Conservation (phyloP, 2,329 filamentous ascomycete species). For the Domatiomyces globalis region DNA sequence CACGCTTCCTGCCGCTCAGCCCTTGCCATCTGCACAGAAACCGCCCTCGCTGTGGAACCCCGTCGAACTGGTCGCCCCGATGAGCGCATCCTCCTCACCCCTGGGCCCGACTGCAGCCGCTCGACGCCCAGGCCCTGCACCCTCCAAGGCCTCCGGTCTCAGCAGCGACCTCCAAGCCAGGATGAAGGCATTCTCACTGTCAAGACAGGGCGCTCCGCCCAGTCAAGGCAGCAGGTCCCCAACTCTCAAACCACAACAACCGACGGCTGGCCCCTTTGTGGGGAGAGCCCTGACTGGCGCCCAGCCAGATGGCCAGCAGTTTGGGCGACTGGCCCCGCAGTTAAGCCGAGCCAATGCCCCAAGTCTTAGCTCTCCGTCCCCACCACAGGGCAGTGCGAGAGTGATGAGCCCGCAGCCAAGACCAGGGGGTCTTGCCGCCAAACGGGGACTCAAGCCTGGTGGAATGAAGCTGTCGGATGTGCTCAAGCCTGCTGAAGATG, state of each 20-base stretch:
- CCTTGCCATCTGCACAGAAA: not conserved
- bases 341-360: conserved; percentile 21
- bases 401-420: conserved; percentile 25
- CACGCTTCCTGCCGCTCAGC: not conserved
- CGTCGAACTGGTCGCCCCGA: conserved; percentile 22
- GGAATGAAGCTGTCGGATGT: conserved; percentile 36
- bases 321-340: conserved; percentile 9
- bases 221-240: conserved; percentile 16
- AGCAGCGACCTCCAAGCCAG: conserved; percentile 53
- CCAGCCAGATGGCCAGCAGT: conserved; percentile 17
- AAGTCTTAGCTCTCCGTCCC: conserved; percentile 27
- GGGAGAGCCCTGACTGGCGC: conserved; percentile 20
- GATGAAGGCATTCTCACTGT: conserved; percentile 56
- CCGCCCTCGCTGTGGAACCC: not conserved
- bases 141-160: conserved; percentile 36
- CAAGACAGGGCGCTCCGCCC: conserved; percentile 44
- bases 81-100: conserved; percentile 74
- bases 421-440: conserved; percentile 33
- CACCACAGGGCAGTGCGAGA: conserved; percentile 26
- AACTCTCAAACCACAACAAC: conserved; percentile 10
- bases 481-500: conserved; percentile 33
- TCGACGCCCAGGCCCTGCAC: conserved; percentile 36
- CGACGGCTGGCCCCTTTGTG: conserved; percentile 5
- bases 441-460: conserved; percentile 31
- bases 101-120: conserved; percentile 61